Base-by-base conservation (phyloP, 768 basidiomycete genomes). In the Suillus variegatus region DNA sequence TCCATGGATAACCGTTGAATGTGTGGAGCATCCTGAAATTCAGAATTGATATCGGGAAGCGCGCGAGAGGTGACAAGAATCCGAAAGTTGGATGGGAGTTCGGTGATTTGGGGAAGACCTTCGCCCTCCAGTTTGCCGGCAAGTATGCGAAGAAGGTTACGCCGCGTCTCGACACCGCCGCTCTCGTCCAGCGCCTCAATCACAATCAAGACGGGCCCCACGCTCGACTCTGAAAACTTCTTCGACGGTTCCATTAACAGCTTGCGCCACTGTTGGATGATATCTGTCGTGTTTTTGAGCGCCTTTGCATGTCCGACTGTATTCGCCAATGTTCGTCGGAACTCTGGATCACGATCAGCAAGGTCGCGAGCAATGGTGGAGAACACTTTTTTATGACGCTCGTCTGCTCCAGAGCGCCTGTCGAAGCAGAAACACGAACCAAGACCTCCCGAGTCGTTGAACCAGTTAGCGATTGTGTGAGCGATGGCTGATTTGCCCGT, bases 401-500 rank as follows among this genome's bases (percentile, higher is more conserved):
- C 18, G 44, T 63, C 62, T 2, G 41, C 25, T 44, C 28, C 28
- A 32, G 28, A 32, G 4, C 28, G 28, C 28, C 4, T 61, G 51
- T 65, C 60, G 38, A 73, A 68, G 52, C 71, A 73, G 43, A 73
- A 64, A 8, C 63, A 63, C 22, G 72, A 67, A 41, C 72, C 72
- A 6, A 73, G 66, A 20, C 65, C 51, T 28, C 64, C 62, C n/a
- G 63, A 14, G 13, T 65, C 41, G 16, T 67, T n/a, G 36, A 68
- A 66, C 36, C 44, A 58, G 12, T 60, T 4, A 18, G 70, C 68
- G n/a, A 67, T 64, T 1, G 72, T 66, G 38, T 71, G 64, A 36
- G 71, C 68, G 25, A 78, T 63, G 1, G 74, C 67, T 7, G 77
- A 76, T 58, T 78, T 78, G 4, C 77, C 77, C 0, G 69, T 77